A percentile compares a stretch with the other conserved stretches of the same genome.
Conservation (phyloP, 495 filamentous ascomycete species). For the Thozetella sp. region DNA sequence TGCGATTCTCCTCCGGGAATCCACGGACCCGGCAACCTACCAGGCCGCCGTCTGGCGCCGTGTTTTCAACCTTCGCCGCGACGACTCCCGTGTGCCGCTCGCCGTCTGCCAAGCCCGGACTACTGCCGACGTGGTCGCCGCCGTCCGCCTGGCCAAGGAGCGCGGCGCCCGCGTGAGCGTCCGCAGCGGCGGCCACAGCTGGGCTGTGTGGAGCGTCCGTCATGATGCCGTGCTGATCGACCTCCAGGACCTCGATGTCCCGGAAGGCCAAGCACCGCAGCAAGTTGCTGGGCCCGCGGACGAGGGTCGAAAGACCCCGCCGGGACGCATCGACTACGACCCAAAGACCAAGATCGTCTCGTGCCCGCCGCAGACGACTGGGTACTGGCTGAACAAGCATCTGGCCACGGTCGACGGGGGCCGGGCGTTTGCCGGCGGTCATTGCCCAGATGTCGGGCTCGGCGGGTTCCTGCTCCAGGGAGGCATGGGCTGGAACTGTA, state of each 20-base stretch:
- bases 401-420: slow-evolving; percentile 25
- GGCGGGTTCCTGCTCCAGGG: slow-evolving; percentile 58
- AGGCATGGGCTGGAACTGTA: slow-evolving; percentile 59
- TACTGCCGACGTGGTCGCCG: slow-evolving; percentile 38
- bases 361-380: slow-evolving; percentile 47
- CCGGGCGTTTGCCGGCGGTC: slow-evolving; percentile 51
- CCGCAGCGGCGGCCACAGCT: slow-evolving; percentile 56
- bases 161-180: slow-evolving; percentile 44
- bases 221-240: slow-evolving; percentile 54
- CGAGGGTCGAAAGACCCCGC: background rate
- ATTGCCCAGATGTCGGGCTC: slow-evolving; percentile 59
- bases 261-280: background rate
- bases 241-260: slow-evolving; percentile 29
- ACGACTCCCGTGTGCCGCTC: slow-evolving; percentile 34
- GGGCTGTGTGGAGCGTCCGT: slow-evolving; percentile 53
- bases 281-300: background rate
- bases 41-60: slow-evolving; percentile 23
- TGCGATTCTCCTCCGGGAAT: slow-evolving; percentile 13
- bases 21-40: slow-evolving; percentile 15
- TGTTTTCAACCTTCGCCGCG: slow-evolving; percentile 31
- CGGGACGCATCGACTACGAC: slow-evolving; percentile 34
- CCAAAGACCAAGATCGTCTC: slow-evolving; percentile 25
- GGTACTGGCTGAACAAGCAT: slow-evolving; percentile 38
- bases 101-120: slow-evolving; percentile 45
- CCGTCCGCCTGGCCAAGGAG: slow-evolving; percentile 43